These are phyloP conservation scores for Ascochyta fabae DNA, from an alignment of 2,329 filamentous ascomycete genomes.

Conservation along the genomic window DNA sequence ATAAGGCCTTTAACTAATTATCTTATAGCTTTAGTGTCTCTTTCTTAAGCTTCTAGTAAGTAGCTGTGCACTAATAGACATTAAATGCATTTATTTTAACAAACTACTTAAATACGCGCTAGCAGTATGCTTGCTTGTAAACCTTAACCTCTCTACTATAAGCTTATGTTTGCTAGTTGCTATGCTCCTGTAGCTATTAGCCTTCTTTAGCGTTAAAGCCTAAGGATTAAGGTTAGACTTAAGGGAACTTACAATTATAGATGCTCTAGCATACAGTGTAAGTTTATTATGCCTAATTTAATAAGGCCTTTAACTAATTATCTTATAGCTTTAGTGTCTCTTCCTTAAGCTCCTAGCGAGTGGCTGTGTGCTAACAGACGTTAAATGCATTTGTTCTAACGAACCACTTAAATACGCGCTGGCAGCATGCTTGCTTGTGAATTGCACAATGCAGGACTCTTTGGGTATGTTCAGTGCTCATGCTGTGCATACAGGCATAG, in stretches of 20 bases:
- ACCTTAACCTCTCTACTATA: not conserved
- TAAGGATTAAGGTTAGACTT: not conserved
- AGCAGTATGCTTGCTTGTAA: slow-evolving; percentile 29
- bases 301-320: not conserved
- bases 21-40: slow-evolving; percentile 17
- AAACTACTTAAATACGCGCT: slow-evolving; percentile 12
- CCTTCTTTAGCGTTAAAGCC: not conserved
- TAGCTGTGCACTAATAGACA: slow-evolving; percentile 24
- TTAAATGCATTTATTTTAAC: slow-evolving; percentile 25
- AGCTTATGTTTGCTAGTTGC: slow-evolving; percentile 7
- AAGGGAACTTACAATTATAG: slow-evolving; percentile 14
- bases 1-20: not conserved
- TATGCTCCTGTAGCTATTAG: slow-evolving; percentile 8
- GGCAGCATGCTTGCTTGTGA: slow-evolving; percentile 32
- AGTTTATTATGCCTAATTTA: not conserved
- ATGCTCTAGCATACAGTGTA: slow-evolving; percentile 24
- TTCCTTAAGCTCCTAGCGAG: slow-evolving; percentile 18
- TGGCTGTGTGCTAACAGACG: slow-evolving; percentile 24
- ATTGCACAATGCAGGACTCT: slow-evolving; percentile 37
- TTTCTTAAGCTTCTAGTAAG: slow-evolving; percentile 17
- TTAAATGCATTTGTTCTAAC: slow-evolving; percentile 25
- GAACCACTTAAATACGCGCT: slow-evolving; percentile 12
- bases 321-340: slow-evolving; percentile 17
- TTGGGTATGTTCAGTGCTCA: slow-evolving; percentile 14
- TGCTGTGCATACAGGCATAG: too few relatives aligned